Base-by-base conservation (phyloP, 129 eudicot genomes). In the Lactuca sativa region DNA sequence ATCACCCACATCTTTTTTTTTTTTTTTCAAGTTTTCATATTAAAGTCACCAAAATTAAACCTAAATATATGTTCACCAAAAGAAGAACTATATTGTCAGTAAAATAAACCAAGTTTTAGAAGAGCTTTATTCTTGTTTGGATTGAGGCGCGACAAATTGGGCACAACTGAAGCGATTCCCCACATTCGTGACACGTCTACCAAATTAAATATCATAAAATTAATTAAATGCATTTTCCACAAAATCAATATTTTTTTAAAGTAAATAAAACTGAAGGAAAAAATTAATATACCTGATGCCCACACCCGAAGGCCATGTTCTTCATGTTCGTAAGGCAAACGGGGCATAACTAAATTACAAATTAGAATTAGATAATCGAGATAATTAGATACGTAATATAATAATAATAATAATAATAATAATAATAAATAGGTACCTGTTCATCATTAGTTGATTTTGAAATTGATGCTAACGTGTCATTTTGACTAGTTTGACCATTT, bases 291-390 rank as follows among this genome's bases (percentile, higher is more conserved):
- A 93, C 98, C 98, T 93, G 98, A 73, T 93, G 98, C 33, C 98
- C 98, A 68, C 98, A 93, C 40, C 98, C 98, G 60, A 93, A 93
- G 65, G 98, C 98, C 98, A 93, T 87, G 81, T 93, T 81, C 63
- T 93, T 93, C 9, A 80, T 52, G 69, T 87, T 87, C 44, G 71
- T 83, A 37, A 93, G 85, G 86, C 98, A 93, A 66, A 93, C 85
- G 54, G 98, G 97, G 74, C 98, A 93, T 33, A 85, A 56, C 98
- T 89, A 90, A 36, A 36, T 36, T 36, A 36, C 5, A 6, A 36
- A 25, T 25, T 25, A 25, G 30, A 25, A 25, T 25, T 1, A 25
- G 30, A 25, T 25, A 25, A 25, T 18, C 0, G 21, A 18, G 21
- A 18, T 18, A 18, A 18, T 18, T 1, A 1, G 21, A 18, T 12